Base-by-base conservation (phyloP, 2,329 filamentous ascomycete genomes). In the Cladosporium oxysporum region DNA sequence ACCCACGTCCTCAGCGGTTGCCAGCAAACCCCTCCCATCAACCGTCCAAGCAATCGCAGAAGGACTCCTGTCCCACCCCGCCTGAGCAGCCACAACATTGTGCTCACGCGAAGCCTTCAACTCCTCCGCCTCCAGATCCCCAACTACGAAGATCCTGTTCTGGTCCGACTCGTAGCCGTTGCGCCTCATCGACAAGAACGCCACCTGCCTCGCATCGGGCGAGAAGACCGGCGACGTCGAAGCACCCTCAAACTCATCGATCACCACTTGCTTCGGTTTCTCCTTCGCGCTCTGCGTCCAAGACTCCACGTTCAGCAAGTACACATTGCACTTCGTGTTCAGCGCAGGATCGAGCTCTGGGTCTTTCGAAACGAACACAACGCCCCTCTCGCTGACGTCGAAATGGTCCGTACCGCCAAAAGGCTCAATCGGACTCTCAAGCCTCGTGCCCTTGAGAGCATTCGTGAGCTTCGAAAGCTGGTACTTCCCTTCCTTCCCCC, bases 361-460 rank as follows among this genome's bases (percentile, higher is more conserved):
- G 71, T 93, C 91, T 71, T 91, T 92, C 10, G 91, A 85, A 11
- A 92, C 86, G 72, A 93, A 93, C 7, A 88, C 86, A 62, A 94
- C 83, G 0, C 89, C 90, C 53, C 81, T 77, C 33, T 80, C 78
- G 66, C 87, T 84, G 66, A 94, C 85, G 73, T 96, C 92, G 72
- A 93, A 97, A 76, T 96, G 90, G n/a, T 87, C 86, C 0, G 87
- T 81, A 23, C 90, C 91, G 3, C 93, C 93, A 72, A 96, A 96
- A 0, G 91, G 90, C 58, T 85, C 88, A 21, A 93, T 87, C 0
- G 91, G 93, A 59, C 82, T 89, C 72, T 87, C 88, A 31, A 90
- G 82, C 21, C 77, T 76, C 52, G 76, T 87, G 18, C 83, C 85
- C 14, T 83, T 82, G 49, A 94, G 80, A 2, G 89, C 86, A 73